Evolutionary conservation across 2,329 filamentous ascomycete genomes (phyloP), one percentile per base, ranked within the genome.

Genomic region (Cercospora berteroae): DNA sequence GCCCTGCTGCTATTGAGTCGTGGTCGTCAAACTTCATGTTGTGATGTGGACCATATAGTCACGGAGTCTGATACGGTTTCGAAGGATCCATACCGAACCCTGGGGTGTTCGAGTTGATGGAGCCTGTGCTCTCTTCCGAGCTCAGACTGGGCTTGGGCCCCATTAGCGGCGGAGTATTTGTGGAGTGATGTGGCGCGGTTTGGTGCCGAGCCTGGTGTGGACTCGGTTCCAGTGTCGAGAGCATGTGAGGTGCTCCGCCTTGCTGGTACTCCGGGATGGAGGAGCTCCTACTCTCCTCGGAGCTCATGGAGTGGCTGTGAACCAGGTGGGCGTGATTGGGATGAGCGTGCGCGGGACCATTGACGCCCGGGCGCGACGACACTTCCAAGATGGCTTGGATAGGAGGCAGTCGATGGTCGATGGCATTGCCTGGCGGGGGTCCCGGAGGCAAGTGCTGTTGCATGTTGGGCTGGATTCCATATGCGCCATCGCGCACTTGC

Each of bases 351-450:
- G 44, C 50, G 13, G 48, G 61, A 12, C 50, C 31, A 13, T 52
- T 33, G 27, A 63, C 31, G 55, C 60, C 60, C 8, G 50, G 33
- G 29, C 63, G 68, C 23, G 62, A 57, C 5, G 69, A 66, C 18
- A 67, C 68, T 25, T 72, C 69, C 55, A 72, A 58, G 6, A 72
- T 72, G 57, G 69, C 63, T 29, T 72, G 70, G 16, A 72, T 72
- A 8, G 70, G 70, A 10, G 70, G 70, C 3, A 72, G 66, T 16
- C 70, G 67, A 13, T 71, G 67, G 29, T 71, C 70, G 60, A 67
- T 65, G 55, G 60, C 69, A 55, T 63, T 62, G 12, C 31, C 59
- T 9, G 61, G 56, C 25, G 63, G 23, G 18, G 42, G 65, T 50
- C 62, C 56, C 33, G 42, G 27, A 25, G 48, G 42, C 52, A 68